Conservation (phyloP, 1,284 basidiomycete genomes). For the Exobasidium rhododendri region DNA sequence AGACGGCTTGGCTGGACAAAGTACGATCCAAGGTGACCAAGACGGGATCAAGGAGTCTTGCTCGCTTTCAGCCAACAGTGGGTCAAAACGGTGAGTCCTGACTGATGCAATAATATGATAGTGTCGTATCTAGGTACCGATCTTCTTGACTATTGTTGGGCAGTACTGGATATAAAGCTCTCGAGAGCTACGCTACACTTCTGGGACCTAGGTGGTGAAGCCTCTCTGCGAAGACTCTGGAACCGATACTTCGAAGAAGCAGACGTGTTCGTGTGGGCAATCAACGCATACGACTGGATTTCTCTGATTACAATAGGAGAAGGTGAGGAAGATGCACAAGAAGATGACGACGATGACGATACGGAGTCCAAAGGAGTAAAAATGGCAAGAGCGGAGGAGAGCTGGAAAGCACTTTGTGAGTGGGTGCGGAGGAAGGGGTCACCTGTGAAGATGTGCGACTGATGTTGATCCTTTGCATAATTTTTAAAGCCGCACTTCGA, state of each 20-base stretch:
- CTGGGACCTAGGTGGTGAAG: conserved; percentile 7
- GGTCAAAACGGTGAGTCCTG: conserved; percentile 8
- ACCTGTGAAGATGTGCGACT: neutral
- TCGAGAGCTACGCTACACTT: neutral
- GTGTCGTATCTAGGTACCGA: too few species aligned
- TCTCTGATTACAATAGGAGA: neutral
- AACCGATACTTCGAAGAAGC: conserved; percentile 4
- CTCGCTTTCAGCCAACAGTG: neutral
- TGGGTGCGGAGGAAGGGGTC: neutral
- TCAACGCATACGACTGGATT: conserved; percentile 6
- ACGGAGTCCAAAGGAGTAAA: neutral
- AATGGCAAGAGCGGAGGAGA: neutral
- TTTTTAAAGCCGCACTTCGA: neutral
- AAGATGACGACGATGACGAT: neutral
- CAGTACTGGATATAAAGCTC: conserved; percentile 2
- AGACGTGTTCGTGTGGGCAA: conserved; percentile 12
- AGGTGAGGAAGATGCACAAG: neutral
- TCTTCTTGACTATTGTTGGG: too few species aligned
- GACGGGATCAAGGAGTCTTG: neutral
- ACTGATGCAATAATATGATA: neutral
- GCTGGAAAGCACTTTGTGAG: conserved; percentile 3
- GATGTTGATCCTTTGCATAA: too few species aligned
- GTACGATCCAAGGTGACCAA: neutral
- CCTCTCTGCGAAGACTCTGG: conserved; percentile 3
- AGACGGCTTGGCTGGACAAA: conserved; percentile 12